These are phyloP conservation scores for Thraustotheca clavata DNA, from an alignment of 352 stramenopile species.

Conservation along the genomic window DNA sequence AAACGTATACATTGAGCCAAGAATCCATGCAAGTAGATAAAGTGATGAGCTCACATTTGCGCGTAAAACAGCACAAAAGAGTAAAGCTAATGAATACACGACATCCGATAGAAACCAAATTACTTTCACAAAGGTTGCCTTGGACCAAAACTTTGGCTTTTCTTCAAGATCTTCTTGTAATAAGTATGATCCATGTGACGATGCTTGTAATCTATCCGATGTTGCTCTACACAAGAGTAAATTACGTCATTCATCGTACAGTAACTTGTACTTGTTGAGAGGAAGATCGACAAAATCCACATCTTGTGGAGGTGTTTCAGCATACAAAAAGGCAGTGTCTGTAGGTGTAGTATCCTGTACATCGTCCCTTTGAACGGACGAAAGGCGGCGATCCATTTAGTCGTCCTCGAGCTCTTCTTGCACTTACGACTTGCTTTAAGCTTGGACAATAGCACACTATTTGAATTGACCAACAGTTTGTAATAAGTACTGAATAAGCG, in stretches of 20 bases:
- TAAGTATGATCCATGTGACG: neutral
- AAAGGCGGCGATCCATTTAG: too few species aligned
- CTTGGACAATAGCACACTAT: too few species aligned
- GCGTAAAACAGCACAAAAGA: neutral
- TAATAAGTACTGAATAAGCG: too few species aligned
- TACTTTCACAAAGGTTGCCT: conserved; percentile 10
- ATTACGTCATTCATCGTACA: too few species aligned
- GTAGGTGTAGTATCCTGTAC: neutral
- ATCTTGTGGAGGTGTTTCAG: conserved; percentile 3
- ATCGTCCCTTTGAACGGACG: too few species aligned
- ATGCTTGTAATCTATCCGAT: too few species aligned
- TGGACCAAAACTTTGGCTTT: conserved; percentile 7
- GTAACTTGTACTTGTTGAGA: too few species aligned
- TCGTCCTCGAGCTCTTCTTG: too few species aligned
- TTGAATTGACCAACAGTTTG: too few species aligned
- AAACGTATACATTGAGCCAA: conserved; percentile 52
- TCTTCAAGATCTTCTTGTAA: neutral
- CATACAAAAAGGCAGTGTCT: neutral
- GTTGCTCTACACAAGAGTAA: too few species aligned
- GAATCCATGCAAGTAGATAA: conserved; percentile 11
- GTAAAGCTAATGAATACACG: conserved; percentile 16
- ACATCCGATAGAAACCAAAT: conserved; percentile 16
- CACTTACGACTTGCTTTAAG: too few species aligned
- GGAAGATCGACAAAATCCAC: neutral
- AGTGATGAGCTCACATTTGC: conserved; percentile 1